These are phyloP conservation scores for Moricandia moricandioides DNA, from an alignment of 345 rosid genomes.

Conservation along the genomic window DNA sequence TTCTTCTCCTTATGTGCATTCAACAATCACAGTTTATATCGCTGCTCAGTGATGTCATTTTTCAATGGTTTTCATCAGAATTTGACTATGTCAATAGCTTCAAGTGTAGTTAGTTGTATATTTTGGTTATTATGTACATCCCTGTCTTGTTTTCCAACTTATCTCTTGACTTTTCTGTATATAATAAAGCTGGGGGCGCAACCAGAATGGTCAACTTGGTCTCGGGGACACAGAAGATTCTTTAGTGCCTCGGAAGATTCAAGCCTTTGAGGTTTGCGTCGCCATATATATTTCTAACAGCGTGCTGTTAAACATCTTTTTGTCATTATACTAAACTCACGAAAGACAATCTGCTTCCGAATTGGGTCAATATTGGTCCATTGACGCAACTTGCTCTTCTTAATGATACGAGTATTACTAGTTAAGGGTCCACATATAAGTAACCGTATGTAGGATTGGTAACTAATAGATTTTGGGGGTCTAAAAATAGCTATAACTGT, in stretches of 20 bases:
- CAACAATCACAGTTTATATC: background rate
- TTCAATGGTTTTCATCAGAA: background rate
- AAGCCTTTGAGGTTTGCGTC: slow-evolving; percentile 76
- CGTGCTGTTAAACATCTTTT: background rate
- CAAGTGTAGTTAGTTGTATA: background rate
- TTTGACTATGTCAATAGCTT: background rate
- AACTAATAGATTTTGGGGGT: background rate
- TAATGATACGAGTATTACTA: slow-evolving; percentile 14
- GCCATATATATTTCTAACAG: slow-evolving; percentile 1
- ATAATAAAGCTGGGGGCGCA: slow-evolving; percentile 91
- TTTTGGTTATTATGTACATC: background rate
- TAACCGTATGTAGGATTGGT: background rate
- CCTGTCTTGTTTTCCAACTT: slow-evolving; percentile 7
- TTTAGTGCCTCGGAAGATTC: slow-evolving; percentile 81
- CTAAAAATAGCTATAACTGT: background rate
- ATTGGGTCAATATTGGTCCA: slow-evolving; percentile 24
- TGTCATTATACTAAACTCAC: slow-evolving; percentile 1
- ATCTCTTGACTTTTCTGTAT: slow-evolving; percentile 3
- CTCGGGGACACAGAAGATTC: slow-evolving; percentile 85
- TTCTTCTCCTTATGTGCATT: background rate
- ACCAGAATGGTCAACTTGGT: slow-evolving; percentile 99
- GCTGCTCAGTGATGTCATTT: background rate
- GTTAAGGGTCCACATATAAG: slow-evolving; percentile 14
- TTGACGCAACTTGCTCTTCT: slow-evolving; percentile 14
- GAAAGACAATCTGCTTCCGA: background rate